A percentile compares a stretch with the other conserved stretches of the same genome.
phyloP scores from a whole-genome alignment of 805 yeast species.

The Kockiozyma suomiensis region DNA sequence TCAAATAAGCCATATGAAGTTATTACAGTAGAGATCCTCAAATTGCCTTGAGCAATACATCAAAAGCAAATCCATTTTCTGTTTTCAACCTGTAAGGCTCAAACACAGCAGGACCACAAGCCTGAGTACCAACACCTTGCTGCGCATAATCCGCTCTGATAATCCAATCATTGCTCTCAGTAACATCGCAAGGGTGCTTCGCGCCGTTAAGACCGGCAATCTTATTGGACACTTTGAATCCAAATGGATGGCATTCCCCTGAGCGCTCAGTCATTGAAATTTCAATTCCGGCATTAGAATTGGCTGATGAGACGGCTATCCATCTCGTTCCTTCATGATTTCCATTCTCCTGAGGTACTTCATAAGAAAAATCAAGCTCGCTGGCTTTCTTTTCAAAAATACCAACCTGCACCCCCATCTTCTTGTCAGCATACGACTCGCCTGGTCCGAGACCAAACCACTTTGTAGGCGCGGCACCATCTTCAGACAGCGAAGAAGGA shows the following conservation, averaged over 20 bases:
- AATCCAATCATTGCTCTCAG: constrained; percentile 19
- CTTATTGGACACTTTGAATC: constrained; percentile 26
- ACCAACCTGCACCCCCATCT: constrained; percentile 40
- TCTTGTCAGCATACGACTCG: constrained; percentile 44
- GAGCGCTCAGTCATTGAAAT: constrained; percentile 12
- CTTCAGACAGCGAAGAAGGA: constrained; percentile 30
- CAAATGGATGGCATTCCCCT: constrained; percentile 24
- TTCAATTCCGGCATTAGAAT: constrained; percentile 3
- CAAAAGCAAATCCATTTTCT: constrained; percentile 12
- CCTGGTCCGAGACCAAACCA: constrained; percentile 47
- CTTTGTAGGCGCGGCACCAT: constrained; percentile 21
- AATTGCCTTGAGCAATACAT: not conserved
- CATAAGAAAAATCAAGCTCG: constrained; percentile 40
- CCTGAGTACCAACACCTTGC: constrained; percentile 40
- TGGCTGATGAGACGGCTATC: constrained; percentile 31
- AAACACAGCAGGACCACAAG: constrained; percentile 40
- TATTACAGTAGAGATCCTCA: not conserved
- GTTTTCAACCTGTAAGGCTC: constrained; percentile 27
- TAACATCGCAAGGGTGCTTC: constrained; percentile 38
- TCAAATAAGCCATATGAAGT: not conserved
- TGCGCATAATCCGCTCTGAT: constrained; percentile 38
- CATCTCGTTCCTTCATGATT: constrained; percentile 44
- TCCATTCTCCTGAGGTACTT: constrained; percentile 47
- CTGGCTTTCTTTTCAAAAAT: constrained; percentile 28
- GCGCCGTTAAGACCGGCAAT: constrained; percentile 33